These are phyloP conservation scores for Geotrichum candidum DNA, from an alignment of 1,139 yeast genomes.

Conservation along the genomic window DNA sequence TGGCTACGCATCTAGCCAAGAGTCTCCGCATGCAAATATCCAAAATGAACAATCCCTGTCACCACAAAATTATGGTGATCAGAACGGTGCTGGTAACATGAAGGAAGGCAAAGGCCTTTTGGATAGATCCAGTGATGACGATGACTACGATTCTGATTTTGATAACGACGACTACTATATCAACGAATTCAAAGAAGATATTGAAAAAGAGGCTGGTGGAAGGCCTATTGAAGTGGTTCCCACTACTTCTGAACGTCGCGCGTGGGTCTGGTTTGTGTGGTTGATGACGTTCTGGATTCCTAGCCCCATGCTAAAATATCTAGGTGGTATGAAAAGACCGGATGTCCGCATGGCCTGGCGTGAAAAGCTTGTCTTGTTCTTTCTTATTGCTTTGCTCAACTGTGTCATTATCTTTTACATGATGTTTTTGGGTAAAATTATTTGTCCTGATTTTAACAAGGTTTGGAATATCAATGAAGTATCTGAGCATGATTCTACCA, in stretches of 20 bases:
- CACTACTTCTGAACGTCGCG: constrained; percentile 31
- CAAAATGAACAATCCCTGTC: not conserved
- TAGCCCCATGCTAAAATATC: constrained; percentile 30
- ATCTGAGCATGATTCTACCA: constrained; percentile 33
- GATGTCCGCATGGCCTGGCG: constrained; percentile 42
- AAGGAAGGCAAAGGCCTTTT: not conserved
- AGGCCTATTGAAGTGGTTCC: constrained; percentile 26
- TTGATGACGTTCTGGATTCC: constrained; percentile 39
- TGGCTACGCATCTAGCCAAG: not conserved
- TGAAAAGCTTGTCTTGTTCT: constrained; percentile 37
- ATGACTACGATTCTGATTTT: constrained; percentile 20
- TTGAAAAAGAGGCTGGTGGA: constrained; percentile 21
- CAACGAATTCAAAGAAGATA: constrained; percentile 26
- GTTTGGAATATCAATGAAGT: constrained; percentile 39
- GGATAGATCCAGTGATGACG: constrained; percentile 16
- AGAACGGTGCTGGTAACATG: not conserved
- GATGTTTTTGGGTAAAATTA: constrained; percentile 37
- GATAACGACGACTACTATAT: constrained; percentile 25
- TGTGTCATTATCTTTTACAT: constrained; percentile 38
- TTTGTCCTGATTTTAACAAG: constrained; percentile 40
- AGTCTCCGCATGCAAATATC: not conserved
- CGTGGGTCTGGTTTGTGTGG: constrained; percentile 39
- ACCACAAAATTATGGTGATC: constrained; percentile 11
- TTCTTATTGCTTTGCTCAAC: constrained; percentile 38
- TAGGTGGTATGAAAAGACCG: constrained; percentile 34